A percentile compares a stretch with the other conserved stretches of the same genome.
These are phyloP conservation scores for Cucumis hystrix DNA, from an alignment of 306 rosid species.

Conservation along the genomic window DNA sequence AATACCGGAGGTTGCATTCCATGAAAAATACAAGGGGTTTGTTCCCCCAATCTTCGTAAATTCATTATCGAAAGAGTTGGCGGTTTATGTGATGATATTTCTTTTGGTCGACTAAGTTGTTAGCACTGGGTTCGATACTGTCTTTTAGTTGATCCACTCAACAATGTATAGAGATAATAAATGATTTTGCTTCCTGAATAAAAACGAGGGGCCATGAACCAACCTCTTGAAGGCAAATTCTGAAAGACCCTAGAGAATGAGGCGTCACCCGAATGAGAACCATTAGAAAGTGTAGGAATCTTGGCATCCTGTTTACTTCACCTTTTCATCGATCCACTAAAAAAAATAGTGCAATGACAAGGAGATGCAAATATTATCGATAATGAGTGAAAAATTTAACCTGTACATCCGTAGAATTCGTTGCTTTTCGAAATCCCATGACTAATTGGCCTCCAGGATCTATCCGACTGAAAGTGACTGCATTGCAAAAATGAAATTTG, in stretches of 20 bases:
- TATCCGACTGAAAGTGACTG: slow-evolving; percentile 93
- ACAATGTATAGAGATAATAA: not conserved
- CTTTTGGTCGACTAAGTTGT: not conserved
- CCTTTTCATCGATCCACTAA: slow-evolving; percentile 2
- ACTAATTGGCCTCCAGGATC: slow-evolving; percentile 91
- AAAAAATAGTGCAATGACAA: slow-evolving; percentile 2
- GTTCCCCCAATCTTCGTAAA: no score
- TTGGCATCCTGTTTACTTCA: slow-evolving; percentile 48
- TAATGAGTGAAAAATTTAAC: slow-evolving; percentile 24
- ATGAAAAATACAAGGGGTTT: not conserved
- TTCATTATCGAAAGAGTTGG: not conserved
- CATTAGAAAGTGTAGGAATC: slow-evolving; percentile 41
- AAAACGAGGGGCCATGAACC: slow-evolving; percentile 21
- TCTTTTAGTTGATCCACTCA: not conserved
- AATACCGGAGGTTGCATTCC: slow-evolving; percentile 25
- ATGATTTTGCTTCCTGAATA: not conserved
- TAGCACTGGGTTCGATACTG: not conserved
- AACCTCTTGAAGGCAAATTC: slow-evolving; percentile 40
- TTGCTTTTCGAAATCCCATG: slow-evolving; percentile 80
- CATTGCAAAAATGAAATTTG: slow-evolving; percentile 7
- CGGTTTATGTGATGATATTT: not conserved
- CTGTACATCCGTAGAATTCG: slow-evolving; percentile 48
- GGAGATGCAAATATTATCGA: slow-evolving; percentile 7
- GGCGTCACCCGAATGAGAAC: slow-evolving; percentile 34
- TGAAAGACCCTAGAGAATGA: slow-evolving; percentile 40